These are phyloP conservation scores for Metschnikowia aberdeeniae DNA, from an alignment of 805 yeast genomes.

Conservation along the genomic window DNA sequence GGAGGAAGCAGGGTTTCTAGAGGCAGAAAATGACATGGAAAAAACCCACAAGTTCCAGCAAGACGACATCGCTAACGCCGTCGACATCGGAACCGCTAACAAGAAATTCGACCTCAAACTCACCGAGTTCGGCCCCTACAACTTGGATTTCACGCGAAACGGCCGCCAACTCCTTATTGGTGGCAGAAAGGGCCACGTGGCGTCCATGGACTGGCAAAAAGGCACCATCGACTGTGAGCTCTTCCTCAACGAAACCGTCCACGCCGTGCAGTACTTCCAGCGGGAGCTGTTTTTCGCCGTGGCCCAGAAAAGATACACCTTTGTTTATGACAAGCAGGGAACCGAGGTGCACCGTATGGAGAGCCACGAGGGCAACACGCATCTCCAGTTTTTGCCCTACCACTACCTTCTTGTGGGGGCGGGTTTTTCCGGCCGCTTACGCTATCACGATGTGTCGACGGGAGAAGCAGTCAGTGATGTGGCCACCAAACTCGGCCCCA, in stretches of 20 bases:
- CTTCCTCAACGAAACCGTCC: constrained; percentile 81
- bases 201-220: constrained; percentile 92
- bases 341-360: constrained; percentile 86
- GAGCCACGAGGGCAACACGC: constrained; percentile 82
- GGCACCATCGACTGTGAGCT: constrained; percentile 81
- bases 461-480: constrained; percentile 81
- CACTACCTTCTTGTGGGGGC: constrained; percentile 85
- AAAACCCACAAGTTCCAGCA: constrained; percentile 83
- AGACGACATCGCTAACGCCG: constrained; percentile 67
- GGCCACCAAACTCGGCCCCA: constrained; percentile 86
- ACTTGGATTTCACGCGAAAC: constrained; percentile 74
- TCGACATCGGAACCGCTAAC: constrained; percentile 70
- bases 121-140: constrained; percentile 82
- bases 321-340: constrained; percentile 87
- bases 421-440: constrained; percentile 83
- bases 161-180: constrained; percentile 83
- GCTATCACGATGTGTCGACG: constrained; percentile 93
- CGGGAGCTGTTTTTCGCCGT: constrained; percentile 93
- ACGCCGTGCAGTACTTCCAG: constrained; percentile 86
- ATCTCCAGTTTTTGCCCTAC: constrained; percentile 85
- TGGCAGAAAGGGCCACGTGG: constrained; percentile 92
- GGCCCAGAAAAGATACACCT: constrained; percentile 93
- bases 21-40: constrained; percentile 90
- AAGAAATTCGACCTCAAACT: constrained; percentile 73
- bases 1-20: constrained; percentile 82